These are phyloP conservation scores for Hsuehochloa calcarea DNA, from an alignment of 176 grass and related monocot genomes.

Conservation along the genomic window DNA sequence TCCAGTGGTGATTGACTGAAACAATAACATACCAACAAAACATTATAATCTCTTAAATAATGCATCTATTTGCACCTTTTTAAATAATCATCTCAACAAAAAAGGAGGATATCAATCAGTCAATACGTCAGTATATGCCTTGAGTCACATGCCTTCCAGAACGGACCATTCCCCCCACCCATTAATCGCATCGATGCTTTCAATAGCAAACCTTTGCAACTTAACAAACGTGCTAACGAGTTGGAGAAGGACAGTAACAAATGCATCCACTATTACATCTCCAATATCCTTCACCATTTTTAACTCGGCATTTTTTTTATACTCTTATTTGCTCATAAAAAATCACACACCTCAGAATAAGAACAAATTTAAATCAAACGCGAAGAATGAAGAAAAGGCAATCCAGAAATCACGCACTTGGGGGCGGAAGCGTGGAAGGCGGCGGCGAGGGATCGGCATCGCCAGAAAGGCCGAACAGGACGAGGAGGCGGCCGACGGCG, in stretches of 20 bases:
- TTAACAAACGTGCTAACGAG: background rate
- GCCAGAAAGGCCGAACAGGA: conserved; percentile 26
- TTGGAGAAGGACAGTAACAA: background rate
- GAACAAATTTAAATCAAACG: conserved; percentile 13
- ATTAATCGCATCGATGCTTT: background rate
- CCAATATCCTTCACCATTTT: background rate
- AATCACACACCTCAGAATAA: background rate
- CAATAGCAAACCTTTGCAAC: background rate
- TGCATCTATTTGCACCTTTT: background rate
- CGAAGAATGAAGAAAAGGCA: background rate
- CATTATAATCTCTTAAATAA: background rate
- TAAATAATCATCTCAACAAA: background rate
- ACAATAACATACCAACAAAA: background rate
- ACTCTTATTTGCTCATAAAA: background rate
- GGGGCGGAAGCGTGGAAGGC: conserved; percentile 39
- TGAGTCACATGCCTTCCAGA: background rate
- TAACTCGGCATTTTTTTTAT: background rate
- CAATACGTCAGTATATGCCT: background rate
- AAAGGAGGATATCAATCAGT: background rate
- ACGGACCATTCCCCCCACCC: background rate
- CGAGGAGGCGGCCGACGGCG: conserved; percentile 53
- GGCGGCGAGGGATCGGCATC: conserved; percentile 30
- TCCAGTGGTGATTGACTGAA: background rate
- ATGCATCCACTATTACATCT: background rate
- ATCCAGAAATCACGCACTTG: conserved; percentile 48